phyloP scores from a whole-genome alignment of 139 green algal species.

The Volvox africanus region DNA sequence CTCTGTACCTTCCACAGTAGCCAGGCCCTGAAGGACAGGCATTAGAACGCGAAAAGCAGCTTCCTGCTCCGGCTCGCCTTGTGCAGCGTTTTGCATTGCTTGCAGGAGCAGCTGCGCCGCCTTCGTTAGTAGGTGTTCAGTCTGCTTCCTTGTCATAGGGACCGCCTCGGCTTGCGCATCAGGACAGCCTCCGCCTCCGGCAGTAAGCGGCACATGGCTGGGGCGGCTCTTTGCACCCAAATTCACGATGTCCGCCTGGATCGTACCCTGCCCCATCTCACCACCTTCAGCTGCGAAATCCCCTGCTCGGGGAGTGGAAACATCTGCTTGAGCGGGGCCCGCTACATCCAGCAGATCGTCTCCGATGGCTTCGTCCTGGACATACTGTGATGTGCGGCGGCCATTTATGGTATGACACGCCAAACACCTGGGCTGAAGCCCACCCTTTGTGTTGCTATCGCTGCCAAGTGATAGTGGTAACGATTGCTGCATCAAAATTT shows the following conservation, averaged over 20 bases:
- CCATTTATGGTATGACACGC: constrained; percentile 6
- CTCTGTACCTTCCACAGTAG: not conserved
- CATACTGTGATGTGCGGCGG: not conserved
- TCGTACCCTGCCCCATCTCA: not conserved
- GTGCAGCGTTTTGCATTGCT: constrained; percentile 24
- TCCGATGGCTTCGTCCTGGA: not conserved
- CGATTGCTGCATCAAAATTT: not conserved
- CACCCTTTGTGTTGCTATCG: not conserved
- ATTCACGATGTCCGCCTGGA: not conserved
- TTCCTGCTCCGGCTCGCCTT: constrained; percentile 33
- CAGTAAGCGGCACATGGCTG: not conserved
- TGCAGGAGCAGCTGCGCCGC: constrained; percentile 23
- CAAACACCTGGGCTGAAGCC: not conserved
- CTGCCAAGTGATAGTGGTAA: not conserved
- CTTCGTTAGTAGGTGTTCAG: constrained; percentile 24
- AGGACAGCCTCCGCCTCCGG: not conserved
- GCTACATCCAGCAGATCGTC: not conserved
- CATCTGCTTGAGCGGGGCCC: too few species aligned
- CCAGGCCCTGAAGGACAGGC: constrained; percentile 24
- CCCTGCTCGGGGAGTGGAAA: too few species aligned
- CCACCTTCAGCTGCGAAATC: too few species aligned
- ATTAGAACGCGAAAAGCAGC: constrained; percentile 1
- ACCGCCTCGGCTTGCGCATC: not conserved
- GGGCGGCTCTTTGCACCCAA: not conserved
- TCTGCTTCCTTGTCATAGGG: not conserved